Conservation (phyloP, 768 basidiomycete species). For the Dioszegia crocea region DNA sequence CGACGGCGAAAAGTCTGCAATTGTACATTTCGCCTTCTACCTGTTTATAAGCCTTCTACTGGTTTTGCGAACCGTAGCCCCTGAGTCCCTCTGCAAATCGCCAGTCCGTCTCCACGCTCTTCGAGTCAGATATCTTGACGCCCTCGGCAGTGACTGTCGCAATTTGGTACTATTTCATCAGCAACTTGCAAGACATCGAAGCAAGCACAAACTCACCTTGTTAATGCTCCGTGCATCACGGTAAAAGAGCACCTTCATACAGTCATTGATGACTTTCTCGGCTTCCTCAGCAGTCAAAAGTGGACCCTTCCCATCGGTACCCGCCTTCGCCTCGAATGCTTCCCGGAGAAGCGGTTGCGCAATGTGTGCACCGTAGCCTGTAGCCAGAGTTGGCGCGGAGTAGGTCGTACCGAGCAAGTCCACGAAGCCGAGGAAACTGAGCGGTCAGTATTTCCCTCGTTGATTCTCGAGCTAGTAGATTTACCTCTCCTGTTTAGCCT, state of each 20-base stretch:
- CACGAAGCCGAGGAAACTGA: slow-evolving; percentile 86
- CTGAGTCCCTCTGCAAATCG: slow-evolving; percentile 80
- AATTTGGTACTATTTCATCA: slow-evolving; percentile 75
- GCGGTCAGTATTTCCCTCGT: too few species aligned
- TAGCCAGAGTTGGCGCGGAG: slow-evolving; percentile 84
- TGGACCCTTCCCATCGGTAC: slow-evolving; percentile 51
- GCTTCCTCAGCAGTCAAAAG: slow-evolving; percentile 74
- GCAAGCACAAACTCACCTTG: slow-evolving; percentile 60
- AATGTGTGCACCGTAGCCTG: slow-evolving; percentile 88
- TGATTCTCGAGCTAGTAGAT: too few species aligned
- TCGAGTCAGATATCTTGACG: slow-evolving; percentile 71
- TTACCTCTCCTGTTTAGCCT: slow-evolving; percentile 64
- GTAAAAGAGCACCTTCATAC: slow-evolving; percentile 92
- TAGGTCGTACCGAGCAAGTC: slow-evolving; percentile 97
- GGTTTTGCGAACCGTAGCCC: slow-evolving; percentile 81
- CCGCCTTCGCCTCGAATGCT: slow-evolving; percentile 78
- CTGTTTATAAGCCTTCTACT: slow-evolving; percentile 53
- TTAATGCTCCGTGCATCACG: slow-evolving; percentile 91
- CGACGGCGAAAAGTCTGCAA: too few species aligned
- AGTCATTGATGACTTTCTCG: slow-evolving; percentile 68
- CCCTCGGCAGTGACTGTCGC: slow-evolving; percentile 78
- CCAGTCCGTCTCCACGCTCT: slow-evolving; percentile 75
- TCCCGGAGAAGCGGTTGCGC: slow-evolving; percentile 88
- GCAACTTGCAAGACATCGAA: background rate
- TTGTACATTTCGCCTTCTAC: background rate